Evolutionary conservation across 768 basidiomycete genomes (phyloP).

Genomic region (Termitomyces sp.): DNA sequence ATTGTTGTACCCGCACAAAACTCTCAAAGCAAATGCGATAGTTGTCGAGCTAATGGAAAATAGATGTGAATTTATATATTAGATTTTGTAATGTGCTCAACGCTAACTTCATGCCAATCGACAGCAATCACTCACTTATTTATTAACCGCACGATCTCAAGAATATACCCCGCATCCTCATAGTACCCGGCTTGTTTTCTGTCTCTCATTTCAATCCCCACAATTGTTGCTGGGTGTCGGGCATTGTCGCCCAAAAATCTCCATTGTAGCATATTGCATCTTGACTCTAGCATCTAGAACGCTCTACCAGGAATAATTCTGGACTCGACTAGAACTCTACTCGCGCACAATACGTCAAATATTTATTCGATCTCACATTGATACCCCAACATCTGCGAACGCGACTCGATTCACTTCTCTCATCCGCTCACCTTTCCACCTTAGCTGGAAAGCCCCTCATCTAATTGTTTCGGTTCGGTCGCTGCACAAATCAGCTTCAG

Average conservation of each 20-base stretch:
- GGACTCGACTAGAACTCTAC: neutral
- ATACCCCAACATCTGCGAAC: neutral
- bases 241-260: constrained; percentile 1
- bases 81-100: neutral
- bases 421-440: neutral
- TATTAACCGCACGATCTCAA: neutral
- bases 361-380: neutral
- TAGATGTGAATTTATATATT: neutral
- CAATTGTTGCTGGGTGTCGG: constrained; percentile 1
- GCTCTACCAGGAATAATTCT: neutral
- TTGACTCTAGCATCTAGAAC: neutral
- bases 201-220: neutral
- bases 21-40: neutral
- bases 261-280: neutral
- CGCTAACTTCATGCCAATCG: neutral
- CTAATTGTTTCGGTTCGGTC: neutral
- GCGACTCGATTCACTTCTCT: neutral
- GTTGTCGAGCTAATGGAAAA: neutral
- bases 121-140: neutral
- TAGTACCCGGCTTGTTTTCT: neutral
- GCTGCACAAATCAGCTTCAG: neutral
- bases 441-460: neutral
- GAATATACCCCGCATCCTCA: neutral
- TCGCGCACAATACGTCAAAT: neutral
- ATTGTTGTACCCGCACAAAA: neutral